Base-by-base conservation (phyloP, 2,329 filamentous ascomycete species). In the Trichoderma afroharzianum region DNA sequence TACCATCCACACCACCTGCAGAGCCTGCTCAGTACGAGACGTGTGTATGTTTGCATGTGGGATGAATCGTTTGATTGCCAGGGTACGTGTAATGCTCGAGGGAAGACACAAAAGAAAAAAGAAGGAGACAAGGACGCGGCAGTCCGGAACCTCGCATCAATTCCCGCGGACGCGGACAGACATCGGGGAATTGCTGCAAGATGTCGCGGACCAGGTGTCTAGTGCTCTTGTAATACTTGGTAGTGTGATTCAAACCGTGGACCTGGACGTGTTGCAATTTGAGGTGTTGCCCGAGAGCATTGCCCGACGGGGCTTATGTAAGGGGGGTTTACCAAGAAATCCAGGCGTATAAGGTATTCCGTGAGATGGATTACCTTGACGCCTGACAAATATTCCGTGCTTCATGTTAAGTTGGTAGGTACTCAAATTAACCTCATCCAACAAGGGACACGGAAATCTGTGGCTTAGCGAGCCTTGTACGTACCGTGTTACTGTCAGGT, bases 381-480 rank as follows among this genome's bases (percentile, higher is more conserved):
- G 4, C 50, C 63, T 26, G 21, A 21, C 47, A 57, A 26, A 14
- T 43, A 7, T 33, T n/a, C 18, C 64, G 21, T 53, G 63, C 47
- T 53, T 18, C 62, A 18, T 63, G 14, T 7, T 24, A 14, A 11
- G n/a, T 43, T 26, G 21, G 39, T 21, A 26, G 21, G 39, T 21
- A 26, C 62, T 64, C 30, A 64, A 36, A 64, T 64, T 64, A 64
- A 64, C 62, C 62, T 64, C 62, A 21, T 14, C 39, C 43, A 26
- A 64, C 39, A 64, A 64, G 62, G 62, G 39, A 32, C 39, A 43
- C 15, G 11, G 15, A 15, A 12, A 28, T n/a, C 15, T 24, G 33
- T n/a, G 15, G 7, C 59, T 24, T 39, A 62, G 58, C 58, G 58
- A 62, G 47, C 47, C 47, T 6, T 53, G 21, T 53, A 50, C 18